Evolutionary conservation across 1,284 basidiomycete genomes (phyloP).

Genomic region (Leccinum fallax): DNA sequence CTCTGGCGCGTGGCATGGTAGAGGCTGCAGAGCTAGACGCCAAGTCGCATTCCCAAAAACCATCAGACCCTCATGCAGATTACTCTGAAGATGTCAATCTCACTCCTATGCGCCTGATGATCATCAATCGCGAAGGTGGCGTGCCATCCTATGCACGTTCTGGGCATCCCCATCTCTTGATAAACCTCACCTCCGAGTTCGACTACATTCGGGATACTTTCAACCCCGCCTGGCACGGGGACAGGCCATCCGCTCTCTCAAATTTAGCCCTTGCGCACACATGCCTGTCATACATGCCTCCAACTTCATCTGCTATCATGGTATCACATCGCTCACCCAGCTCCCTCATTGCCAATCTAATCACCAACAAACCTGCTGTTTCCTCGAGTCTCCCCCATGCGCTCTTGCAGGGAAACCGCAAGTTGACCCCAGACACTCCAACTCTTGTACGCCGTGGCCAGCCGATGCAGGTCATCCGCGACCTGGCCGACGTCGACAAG

Average conservation of each 20-base stretch:
- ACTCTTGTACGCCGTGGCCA: conserved; percentile 91
- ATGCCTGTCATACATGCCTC: conserved; percentile 93
- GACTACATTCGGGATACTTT: conserved; percentile 89
- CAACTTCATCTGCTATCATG: conserved; percentile 91
- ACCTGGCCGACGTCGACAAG: conserved; percentile 68
- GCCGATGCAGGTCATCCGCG: conserved; percentile 82
- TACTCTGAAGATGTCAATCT: conserved; percentile 65
- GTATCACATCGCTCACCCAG: conserved; percentile 97
- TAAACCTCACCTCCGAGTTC: conserved; percentile 92
- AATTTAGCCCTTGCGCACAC: conserved; percentile 88
- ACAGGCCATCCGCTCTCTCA: conserved; percentile 85
- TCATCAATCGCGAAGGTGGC: conserved; percentile 97
- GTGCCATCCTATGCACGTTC: conserved; percentile 96
- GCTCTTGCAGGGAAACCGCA: conserved; percentile 81
- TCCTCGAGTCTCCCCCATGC: conserved; percentile 95
- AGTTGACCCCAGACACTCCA: conserved; percentile 88
- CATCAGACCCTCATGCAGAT: conserved; percentile 35
- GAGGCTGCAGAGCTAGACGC: conserved; percentile 54
- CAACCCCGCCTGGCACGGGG: conserved; percentile 71
- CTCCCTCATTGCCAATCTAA: conserved; percentile 94
- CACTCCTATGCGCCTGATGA: conserved; percentile 92
- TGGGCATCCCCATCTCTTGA: conserved; percentile 93
- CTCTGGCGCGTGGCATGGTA: conserved; percentile 87
- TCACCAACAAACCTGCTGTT: conserved; percentile 97
- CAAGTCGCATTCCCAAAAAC: conserved; percentile 25